Conservation (phyloP, 139 green algal species). For the Chlorella sorokiniana region DNA sequence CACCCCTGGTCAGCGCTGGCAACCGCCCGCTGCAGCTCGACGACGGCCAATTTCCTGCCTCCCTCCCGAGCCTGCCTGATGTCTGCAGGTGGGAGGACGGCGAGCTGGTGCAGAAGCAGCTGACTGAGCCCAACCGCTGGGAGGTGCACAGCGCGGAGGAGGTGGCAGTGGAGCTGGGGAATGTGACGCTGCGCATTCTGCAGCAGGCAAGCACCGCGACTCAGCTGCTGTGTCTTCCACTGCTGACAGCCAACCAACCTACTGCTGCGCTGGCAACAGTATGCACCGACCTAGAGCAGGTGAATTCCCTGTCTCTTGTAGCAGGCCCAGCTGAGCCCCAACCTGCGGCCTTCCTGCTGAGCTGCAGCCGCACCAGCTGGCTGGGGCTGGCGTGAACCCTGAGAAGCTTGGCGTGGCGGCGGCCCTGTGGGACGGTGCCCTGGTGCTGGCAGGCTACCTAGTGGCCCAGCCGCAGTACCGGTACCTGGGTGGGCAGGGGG, state of each 20-base stretch:
- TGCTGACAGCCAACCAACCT: neutral
- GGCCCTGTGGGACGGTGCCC: slow-evolving; percentile 53
- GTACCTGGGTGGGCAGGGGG: slow-evolving; percentile 7
- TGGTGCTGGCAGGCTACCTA: slow-evolving; percentile 54
- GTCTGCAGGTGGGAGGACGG: slow-evolving; percentile 53
- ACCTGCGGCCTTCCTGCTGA: neutral
- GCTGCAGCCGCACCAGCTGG: slow-evolving; percentile 31
- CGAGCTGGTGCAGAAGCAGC: slow-evolving; percentile 18
- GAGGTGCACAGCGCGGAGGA: slow-evolving; percentile 54
- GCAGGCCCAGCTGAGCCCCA: too few relatives aligned
- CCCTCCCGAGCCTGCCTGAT: too few relatives aligned
- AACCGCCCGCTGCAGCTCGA: too few relatives aligned
- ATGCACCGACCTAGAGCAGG: neutral
- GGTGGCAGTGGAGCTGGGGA: slow-evolving; percentile 36
- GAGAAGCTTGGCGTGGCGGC: slow-evolving; percentile 53
- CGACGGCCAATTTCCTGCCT: neutral
- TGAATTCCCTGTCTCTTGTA: neutral
- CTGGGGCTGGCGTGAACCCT: slow-evolving; percentile 7
- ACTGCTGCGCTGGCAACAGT: too few relatives aligned
- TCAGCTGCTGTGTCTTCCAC: neutral
- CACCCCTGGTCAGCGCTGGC: too few relatives aligned
- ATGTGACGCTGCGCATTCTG: slow-evolving; percentile 13
- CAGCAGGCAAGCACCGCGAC: neutral
- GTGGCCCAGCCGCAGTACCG: slow-evolving; percentile 25
- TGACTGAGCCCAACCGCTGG: slow-evolving; percentile 42